These are phyloP conservation scores for Phlebiopsis gigantea DNA, from an alignment of 768 basidiomycete genomes.

Conservation along the genomic window DNA sequence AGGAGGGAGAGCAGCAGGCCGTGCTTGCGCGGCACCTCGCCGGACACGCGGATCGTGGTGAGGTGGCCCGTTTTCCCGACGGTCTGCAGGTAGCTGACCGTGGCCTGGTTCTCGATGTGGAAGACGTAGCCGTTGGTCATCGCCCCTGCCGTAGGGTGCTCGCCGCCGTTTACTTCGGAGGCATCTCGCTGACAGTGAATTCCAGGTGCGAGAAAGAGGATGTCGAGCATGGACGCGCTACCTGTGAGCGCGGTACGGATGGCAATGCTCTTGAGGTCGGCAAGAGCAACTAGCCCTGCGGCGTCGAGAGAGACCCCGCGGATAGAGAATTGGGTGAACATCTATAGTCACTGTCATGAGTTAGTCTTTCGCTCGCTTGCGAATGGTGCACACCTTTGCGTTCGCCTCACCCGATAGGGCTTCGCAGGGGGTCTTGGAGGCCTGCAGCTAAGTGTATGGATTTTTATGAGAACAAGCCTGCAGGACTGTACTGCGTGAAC, in stretches of 20 bases:
- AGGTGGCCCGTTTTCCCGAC: slow-evolving; percentile 7
- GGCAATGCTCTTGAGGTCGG: slow-evolving; percentile 2
- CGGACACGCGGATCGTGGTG: neutral
- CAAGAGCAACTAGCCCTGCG: slow-evolving; percentile 9
- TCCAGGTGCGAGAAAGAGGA: slow-evolving; percentile 11
- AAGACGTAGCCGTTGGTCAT: slow-evolving; percentile 14
- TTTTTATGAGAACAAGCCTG: neutral
- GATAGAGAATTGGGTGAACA: neutral
- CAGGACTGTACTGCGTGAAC: neutral
- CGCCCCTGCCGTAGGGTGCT: slow-evolving; percentile 5
- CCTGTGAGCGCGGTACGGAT: slow-evolving; percentile 10
- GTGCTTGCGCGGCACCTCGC: neutral
- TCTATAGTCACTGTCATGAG: too few species aligned
- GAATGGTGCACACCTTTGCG: too few species aligned
- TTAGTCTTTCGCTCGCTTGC: too few species aligned
- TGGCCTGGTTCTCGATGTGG: slow-evolving; percentile 13
- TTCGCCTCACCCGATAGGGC: too few species aligned
- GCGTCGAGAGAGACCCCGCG: slow-evolving; percentile 2
- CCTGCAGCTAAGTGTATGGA: too few species aligned
- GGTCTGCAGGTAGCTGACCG: slow-evolving; percentile 8
- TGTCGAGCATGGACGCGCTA: slow-evolving; percentile 5
- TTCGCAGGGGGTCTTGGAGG: too few species aligned
- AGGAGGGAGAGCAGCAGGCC: neutral
- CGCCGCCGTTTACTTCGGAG: slow-evolving; percentile 6
- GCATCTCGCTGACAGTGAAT: slow-evolving; percentile 9